Percentiles rank a stretch among this genome's conserved stretches.
phyloP scores from a whole-genome alignment of 805 yeast genomes.

The Isabelozyma heimii region DNA sequence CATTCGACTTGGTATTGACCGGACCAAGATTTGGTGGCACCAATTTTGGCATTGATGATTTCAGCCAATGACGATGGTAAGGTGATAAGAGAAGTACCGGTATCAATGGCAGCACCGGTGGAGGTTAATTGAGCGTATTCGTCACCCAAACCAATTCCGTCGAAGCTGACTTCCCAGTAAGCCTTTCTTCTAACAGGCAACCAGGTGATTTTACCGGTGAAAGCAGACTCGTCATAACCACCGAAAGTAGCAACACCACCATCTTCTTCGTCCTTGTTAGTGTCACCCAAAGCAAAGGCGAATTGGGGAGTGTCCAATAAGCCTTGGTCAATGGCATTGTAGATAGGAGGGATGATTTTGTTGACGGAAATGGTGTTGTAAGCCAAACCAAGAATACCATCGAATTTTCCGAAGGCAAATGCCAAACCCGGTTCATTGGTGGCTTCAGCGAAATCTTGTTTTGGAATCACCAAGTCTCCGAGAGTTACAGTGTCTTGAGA shows the following conservation, averaged over 20 bases:
- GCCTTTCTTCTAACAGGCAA: conserved; percentile 99
- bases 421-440: conserved; percentile 97
- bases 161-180: conserved; percentile 97
- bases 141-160: conserved; percentile 87
- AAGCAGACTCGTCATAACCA: conserved; percentile 79
- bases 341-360: conserved; percentile 88
- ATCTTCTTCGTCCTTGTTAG: conserved; percentile 56
- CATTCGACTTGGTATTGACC: conserved; percentile 97
- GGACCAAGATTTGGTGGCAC: conserved; percentile 95
- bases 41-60: conserved; percentile 90
- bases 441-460: conserved; percentile 96
- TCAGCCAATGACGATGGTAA: conserved; percentile 95
- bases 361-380: conserved; percentile 89
- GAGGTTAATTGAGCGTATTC: conserved; percentile 79
- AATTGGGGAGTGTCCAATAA: conserved; percentile 82
- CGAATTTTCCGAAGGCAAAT: conserved; percentile 97
- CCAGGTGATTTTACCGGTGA: conserved; percentile 84
- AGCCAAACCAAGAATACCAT: conserved; percentile 94
- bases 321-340: conserved; percentile 81
- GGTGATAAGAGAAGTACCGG: conserved; percentile 96
- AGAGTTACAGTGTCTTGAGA: conserved; percentile 80
- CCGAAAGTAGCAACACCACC: conserved; percentile 97
- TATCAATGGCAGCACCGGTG: conserved; percentile 97
- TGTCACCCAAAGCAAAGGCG: conserved; percentile 87
- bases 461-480: conserved; percentile 81